These are phyloP conservation scores for Strigomonas culicis DNA, from an alignment of 208 protist species.

Conservation along the genomic window DNA sequence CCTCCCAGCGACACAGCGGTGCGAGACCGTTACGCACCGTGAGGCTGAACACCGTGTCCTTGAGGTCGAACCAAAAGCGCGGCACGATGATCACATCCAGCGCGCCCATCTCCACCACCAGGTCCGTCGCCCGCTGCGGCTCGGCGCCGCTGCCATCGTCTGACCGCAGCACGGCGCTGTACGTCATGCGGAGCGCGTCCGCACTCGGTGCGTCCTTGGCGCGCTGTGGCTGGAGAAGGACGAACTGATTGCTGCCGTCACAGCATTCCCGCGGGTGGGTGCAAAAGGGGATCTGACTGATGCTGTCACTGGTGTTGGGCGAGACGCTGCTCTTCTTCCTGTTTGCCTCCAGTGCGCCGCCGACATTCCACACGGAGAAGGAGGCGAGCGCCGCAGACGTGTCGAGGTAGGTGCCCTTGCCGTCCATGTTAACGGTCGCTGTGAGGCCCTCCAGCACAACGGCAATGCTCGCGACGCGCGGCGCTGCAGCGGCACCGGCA, in stretches of 20 bases:
- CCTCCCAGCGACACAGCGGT: constrained; percentile 20
- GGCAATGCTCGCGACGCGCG: background rate
- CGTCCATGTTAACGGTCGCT: background rate
- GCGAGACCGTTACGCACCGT: constrained; percentile 29
- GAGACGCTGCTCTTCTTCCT: background rate
- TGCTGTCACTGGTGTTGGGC: background rate
- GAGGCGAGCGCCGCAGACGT: background rate
- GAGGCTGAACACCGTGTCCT: constrained; percentile 28
- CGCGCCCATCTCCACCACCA: constrained; percentile 5
- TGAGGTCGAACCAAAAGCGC: constrained; percentile 32
- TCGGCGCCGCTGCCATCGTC: background rate
- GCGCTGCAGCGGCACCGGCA: too few relatives aligned
- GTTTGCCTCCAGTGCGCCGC: background rate
- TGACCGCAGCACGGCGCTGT: background rate
- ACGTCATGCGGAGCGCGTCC: background rate
- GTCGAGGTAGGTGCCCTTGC: background rate
- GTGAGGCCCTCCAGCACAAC: background rate
- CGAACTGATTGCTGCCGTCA: background rate
- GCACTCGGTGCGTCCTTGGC: background rate
- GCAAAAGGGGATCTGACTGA: background rate
- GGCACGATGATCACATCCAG: constrained; percentile 30
- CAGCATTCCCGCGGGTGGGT: background rate
- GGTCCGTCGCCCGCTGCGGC: background rate
- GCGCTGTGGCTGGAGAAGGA: background rate
- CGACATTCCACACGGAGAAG: background rate